These are phyloP conservation scores for Solanum stenotomum DNA, from an alignment of 257 asterid genomes.

Conservation along the genomic window DNA sequence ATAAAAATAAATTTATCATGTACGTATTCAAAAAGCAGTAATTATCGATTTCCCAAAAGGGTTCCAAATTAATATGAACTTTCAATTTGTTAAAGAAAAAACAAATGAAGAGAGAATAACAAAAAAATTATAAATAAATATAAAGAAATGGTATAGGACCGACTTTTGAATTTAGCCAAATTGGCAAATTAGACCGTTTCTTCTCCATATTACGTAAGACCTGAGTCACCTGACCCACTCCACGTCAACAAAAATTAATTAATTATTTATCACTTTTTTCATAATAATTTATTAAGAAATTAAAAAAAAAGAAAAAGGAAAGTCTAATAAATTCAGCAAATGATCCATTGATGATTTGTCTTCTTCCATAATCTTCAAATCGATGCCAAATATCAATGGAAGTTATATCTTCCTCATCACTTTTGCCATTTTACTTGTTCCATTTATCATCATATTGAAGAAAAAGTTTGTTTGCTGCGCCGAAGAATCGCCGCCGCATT, in stretches of 20 bases:
- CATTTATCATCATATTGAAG: background rate
- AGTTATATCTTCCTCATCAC: background rate
- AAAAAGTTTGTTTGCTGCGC: background rate
- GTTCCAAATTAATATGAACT: background rate
- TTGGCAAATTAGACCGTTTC: background rate
- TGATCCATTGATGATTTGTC: background rate
- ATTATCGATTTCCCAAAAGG: background rate
- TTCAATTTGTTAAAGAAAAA: background rate
- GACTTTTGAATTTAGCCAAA: background rate
- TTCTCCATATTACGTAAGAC: background rate
- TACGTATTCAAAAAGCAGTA: no score
- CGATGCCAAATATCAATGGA: background rate
- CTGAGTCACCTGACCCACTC: background rate
- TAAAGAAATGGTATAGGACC: background rate
- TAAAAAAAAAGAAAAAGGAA: background rate
- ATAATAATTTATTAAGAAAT: background rate
- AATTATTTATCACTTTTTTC: background rate
- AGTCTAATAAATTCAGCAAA: background rate
- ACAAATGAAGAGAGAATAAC: background rate
- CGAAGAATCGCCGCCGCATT: background rate
- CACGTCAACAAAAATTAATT: background rate
- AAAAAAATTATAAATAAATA: background rate
- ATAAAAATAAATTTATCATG: no score
- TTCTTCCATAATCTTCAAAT: background rate
- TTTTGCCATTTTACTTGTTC: background rate